Conservation (phyloP, 352 stramenopile species). For the Pythium diclinum region DNA sequence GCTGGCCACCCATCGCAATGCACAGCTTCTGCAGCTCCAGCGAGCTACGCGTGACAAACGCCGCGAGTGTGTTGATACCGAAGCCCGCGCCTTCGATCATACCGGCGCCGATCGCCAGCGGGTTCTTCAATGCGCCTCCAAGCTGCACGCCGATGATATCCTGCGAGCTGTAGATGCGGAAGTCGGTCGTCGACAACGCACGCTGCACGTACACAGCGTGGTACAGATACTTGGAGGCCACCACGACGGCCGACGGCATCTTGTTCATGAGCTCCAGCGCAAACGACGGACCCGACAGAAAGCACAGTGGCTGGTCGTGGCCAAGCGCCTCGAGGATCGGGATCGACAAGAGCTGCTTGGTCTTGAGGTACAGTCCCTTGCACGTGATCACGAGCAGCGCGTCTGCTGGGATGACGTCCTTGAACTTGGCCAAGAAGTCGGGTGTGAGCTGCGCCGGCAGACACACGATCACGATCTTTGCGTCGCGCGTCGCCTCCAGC, state of each 20-base stretch:
- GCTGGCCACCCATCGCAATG: slow-evolving; percentile 91
- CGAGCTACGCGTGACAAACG: slow-evolving; percentile 94
- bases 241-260: slow-evolving; percentile 93
- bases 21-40: slow-evolving; percentile 96
- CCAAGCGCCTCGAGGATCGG: slow-evolving; percentile 92
- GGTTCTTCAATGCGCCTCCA: slow-evolving; percentile 97
- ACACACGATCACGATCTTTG: slow-evolving; percentile 93
- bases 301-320: slow-evolving; percentile 93
- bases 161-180: slow-evolving; percentile 92
- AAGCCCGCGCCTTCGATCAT: slow-evolving; percentile 97
- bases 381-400: slow-evolving; percentile 92
- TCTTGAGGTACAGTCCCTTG: slow-evolving; percentile 96
- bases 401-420: slow-evolving; percentile 82
- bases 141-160: slow-evolving; percentile 96
- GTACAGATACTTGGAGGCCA: slow-evolving; percentile 93
- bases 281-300: slow-evolving; percentile 94
- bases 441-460: slow-evolving; percentile 95
- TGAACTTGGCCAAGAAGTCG: slow-evolving; percentile 85
- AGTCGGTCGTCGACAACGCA: slow-evolving; percentile 84
- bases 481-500: slow-evolving; percentile 78
- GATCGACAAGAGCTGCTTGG: slow-evolving; percentile 94
- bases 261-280: slow-evolving; percentile 95
- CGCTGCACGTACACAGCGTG: slow-evolving; percentile 85
- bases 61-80: slow-evolving; percentile 94
- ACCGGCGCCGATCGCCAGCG: slow-evolving; percentile 95